These are phyloP conservation scores for Leptodontidium sp. DNA, from an alignment of 2,329 filamentous ascomycete genomes.

Conservation along the genomic window DNA sequence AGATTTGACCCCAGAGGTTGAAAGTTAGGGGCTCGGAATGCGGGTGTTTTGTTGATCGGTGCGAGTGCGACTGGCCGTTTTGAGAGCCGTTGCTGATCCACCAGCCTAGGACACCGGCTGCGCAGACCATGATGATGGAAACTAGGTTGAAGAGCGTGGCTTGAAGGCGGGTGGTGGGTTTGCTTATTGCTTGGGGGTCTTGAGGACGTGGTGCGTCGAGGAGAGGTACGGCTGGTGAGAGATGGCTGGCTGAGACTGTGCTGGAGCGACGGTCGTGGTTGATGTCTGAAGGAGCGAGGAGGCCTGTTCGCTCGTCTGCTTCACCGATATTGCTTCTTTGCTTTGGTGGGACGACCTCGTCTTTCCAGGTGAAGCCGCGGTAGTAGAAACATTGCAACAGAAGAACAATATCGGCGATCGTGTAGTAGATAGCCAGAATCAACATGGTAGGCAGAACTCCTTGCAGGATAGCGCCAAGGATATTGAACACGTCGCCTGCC, in stretches of 20 bases:
- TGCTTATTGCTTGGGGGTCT: constrained; percentile 52
- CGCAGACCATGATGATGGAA: constrained; percentile 81
- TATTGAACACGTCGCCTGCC: constrained; percentile 94
- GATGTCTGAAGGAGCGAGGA: constrained; percentile 54
- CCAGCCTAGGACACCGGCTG: constrained; percentile 87
- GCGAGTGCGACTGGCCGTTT: constrained; percentile 40
- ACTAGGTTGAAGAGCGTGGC: constrained; percentile 75
- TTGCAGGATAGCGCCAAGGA: constrained; percentile 89
- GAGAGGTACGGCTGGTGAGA: constrained; percentile 85
- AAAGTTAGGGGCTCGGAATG: constrained; percentile 66
- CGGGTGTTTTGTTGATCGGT: constrained; percentile 44
- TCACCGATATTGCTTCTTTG: constrained; percentile 48
- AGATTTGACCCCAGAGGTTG: constrained; percentile 83
- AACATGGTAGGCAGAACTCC: constrained; percentile 95
- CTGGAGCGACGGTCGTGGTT: constrained; percentile 58
- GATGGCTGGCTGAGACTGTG: constrained; percentile 68
- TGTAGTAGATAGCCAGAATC: constrained; percentile 94
- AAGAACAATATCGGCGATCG: constrained; percentile 88
- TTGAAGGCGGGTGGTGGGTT: constrained; percentile 61
- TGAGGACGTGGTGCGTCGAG: constrained; percentile 58
- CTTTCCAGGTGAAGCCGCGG: constrained; percentile 77
- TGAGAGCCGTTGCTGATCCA: constrained; percentile 66
- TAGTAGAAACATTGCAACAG: constrained; percentile 96
- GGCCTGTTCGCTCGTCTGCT: constrained; percentile 61
- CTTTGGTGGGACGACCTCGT: constrained; percentile 58